A percentile compares a stretch with the other conserved stretches of the same genome.
phyloP scores from a whole-genome alignment of 2,329 filamentous ascomycete genomes.

The Trichophyton rubrum region DNA sequence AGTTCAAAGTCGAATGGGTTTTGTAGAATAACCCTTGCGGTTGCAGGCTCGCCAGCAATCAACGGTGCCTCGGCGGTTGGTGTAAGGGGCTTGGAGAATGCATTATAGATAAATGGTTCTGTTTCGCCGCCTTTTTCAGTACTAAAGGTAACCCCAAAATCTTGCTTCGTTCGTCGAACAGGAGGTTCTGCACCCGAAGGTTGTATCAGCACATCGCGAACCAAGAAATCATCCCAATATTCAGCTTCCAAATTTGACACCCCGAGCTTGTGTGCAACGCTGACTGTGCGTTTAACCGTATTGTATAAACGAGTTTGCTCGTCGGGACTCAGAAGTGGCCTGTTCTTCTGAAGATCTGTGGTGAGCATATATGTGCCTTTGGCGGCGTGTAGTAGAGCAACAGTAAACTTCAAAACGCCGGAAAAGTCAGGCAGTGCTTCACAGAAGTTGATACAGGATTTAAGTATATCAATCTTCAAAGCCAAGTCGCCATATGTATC shows the following conservation, averaged over 20 bases:
- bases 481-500: slow-evolving; percentile 59
- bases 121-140: slow-evolving; percentile 30
- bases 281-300: slow-evolving; percentile 74
- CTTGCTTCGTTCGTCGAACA: slow-evolving; percentile 48
- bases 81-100: slow-evolving; percentile 60
- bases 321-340: slow-evolving; percentile 59
- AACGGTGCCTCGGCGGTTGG: slow-evolving; percentile 52
- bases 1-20: slow-evolving; percentile 92
- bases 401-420: slow-evolving; percentile 78
- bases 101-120: slow-evolving; percentile 91
- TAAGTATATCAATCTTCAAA: slow-evolving; percentile 74
- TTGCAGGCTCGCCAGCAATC: slow-evolving; percentile 64
- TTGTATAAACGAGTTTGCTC: slow-evolving; percentile 76
- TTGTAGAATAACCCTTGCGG: slow-evolving; percentile 72
- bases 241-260: slow-evolving; percentile 59
- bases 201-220: slow-evolving; percentile 63
- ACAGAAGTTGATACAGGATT: slow-evolving; percentile 83
- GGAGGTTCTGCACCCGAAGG: slow-evolving; percentile 48
- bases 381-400: slow-evolving; percentile 68
- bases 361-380: slow-evolving; percentile 61
- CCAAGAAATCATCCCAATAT: slow-evolving; percentile 94
- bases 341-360: slow-evolving; percentile 53
- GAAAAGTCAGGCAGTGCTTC: slow-evolving; percentile 87
- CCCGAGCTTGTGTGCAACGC: slow-evolving; percentile 63
- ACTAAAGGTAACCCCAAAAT: slow-evolving; percentile 34